Evolutionary conservation across 495 filamentous ascomycete species (phyloP), one percentile per base, ranked within the genome.

Genomic region (Penicillium atrosanguineum): DNA sequence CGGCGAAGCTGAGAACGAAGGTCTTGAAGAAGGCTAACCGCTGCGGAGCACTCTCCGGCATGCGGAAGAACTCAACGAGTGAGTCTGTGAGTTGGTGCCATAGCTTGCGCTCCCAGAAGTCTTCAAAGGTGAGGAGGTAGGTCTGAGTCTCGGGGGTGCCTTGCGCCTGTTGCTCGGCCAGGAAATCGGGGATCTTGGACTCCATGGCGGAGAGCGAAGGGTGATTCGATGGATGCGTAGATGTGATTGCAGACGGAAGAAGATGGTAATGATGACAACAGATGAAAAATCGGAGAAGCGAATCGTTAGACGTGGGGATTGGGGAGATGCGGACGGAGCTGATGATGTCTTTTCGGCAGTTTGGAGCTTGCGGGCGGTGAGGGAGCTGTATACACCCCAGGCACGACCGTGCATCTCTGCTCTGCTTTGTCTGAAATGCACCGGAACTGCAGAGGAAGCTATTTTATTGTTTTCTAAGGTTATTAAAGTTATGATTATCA

Each of bases 41-140:
- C 71, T 95, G 90, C 39, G 83, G 79, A 38, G 82, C 87, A 71
- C 91, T 97, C 65, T 86, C 84, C 46, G 85, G 80, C 67, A 86
- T 69, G 55, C 87, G 84, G 80, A 97, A 98, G 78, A 91, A 97
- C 52, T 94, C 84, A 55, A 97, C 78, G 49, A 97, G 79, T 29
- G 84, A 72, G 62, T 94, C 88, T 31, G 94, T 99, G 45, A 99
- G 91, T 72, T 99, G 91, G 74, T 99, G 95, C 94, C 94, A 99
- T 74, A 99, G 82, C 76, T 95, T 95, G 55, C 94, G 88, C 77
- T 99, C 94, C 95, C 94, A 97, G 71, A 82, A 89, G 69, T 96
- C 91, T 82, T 99, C 94, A 57, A 97, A 96, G 55, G 86, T 86
- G 59, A 97, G 83, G 74, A 96, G 91, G 62, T 87, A 82, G 62